Evolutionary conservation across 2,329 filamentous ascomycete species (phyloP), one percentile per base, ranked within the genome.

Genomic region (Zymoseptoria passerinii): DNA sequence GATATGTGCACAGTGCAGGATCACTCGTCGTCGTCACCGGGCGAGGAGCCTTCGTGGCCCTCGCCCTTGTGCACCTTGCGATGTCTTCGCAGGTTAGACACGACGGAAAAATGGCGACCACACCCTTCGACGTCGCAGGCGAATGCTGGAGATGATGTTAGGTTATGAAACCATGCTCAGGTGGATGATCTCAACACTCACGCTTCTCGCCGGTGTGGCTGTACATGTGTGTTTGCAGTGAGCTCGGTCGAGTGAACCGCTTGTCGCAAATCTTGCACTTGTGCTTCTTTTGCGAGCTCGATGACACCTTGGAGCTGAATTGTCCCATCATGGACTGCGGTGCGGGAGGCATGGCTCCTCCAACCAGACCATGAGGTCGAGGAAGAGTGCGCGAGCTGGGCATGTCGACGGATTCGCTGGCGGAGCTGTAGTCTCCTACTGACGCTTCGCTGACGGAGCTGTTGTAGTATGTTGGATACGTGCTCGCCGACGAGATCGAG

Each of bases 221-320:
- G 77, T 96, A 96, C 89, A 96, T 96, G 73, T 97, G 92, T 29
- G 92, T 97, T 73, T 96, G 92, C 48, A 97, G 76, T 13, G 92
- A 96, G 71, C 91, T 96, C 1, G 92, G 92, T 56, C 92, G 84
- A 1, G 92, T 96, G 74, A 97, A 97, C 50, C 92, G 86, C 82
- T 97, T 96, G 76, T 96, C 92, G 79, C 92, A 97, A 60, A 97
- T 89, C 78, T 96, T 96, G 83, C 92, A 97, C 80, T 96, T 96
- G 79, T 97, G 94, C 81, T 97, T 97, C 85, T 97, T 97, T 73
- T 96, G 91, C 8, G 92, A 94, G 76, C 90, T 96, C 18, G 90
- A 92, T 0, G 91, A 92, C 55, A 96, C 87, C 77, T 96, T 96
- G 63, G 92, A 96, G 76, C 90, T 96, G 78, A 97, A 97, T 69